phyloP scores from a whole-genome alignment of 257 asterid genomes.

The Plantago ovata region DNA sequence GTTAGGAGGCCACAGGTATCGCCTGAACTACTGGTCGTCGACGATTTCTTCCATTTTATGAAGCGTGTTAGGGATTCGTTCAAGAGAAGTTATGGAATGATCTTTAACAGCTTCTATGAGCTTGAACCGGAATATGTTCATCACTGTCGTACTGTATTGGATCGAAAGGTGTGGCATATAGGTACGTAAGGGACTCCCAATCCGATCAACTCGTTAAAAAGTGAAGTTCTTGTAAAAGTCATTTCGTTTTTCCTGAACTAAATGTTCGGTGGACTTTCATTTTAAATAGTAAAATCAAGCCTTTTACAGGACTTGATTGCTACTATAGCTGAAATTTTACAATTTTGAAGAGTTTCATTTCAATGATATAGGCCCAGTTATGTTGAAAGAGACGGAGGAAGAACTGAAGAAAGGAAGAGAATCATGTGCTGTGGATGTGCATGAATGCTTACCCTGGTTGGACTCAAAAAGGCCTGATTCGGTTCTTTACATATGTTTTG shows the following conservation, averaged over 20 bases:
- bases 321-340: too few relatives aligned
- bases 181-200: too few relatives aligned
- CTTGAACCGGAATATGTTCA: neutral
- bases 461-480: neutral
- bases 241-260: too few relatives aligned
- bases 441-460: conserved; percentile 1
- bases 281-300: too few relatives aligned
- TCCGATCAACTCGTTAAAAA: too few relatives aligned
- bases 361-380: neutral
- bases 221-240: too few relatives aligned
- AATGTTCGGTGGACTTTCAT: too few relatives aligned
- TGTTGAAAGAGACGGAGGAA: neutral
- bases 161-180: neutral
- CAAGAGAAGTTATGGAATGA: conserved; percentile 1
- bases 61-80: neutral
- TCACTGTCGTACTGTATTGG: neutral
- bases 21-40: neutral
- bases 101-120: conserved; percentile 1
- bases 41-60: neutral
- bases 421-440: neutral
- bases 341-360: too few relatives aligned
- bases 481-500: conserved; percentile 4
- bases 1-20: neutral
- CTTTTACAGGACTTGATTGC: too few relatives aligned
- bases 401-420: neutral